Conservation (phyloP, 169 alveolate species). For the Eimeria sp. region DNA sequence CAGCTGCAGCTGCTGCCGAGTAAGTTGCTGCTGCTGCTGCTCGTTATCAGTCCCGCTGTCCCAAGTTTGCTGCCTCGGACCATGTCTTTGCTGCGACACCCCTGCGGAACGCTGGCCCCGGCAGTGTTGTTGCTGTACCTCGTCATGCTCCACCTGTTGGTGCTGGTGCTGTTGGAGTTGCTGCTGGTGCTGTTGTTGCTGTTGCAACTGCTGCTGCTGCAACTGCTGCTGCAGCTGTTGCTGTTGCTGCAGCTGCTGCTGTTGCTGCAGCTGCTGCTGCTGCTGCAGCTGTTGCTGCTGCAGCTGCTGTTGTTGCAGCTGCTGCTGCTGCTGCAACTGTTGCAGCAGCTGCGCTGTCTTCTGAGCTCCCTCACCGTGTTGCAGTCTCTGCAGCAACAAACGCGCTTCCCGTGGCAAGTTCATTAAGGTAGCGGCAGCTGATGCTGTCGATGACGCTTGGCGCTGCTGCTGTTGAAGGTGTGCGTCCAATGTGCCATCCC, state of each 20-base stretch:
- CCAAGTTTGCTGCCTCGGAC: slow-evolving; percentile 17
- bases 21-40: slow-evolving; percentile 76
- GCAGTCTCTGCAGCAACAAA: slow-evolving; percentile 69
- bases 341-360: slow-evolving; percentile 72
- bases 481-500: slow-evolving; percentile 32
- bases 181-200: slow-evolving; percentile 30
- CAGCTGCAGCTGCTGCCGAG: slow-evolving; percentile 47
- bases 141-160: slow-evolving; percentile 12
- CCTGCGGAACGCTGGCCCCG: slow-evolving; percentile 29
- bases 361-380: slow-evolving; percentile 64
- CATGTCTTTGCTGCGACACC: slow-evolving; percentile 43
- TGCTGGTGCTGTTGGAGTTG: neutral
- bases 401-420: slow-evolving; percentile 32
- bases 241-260: neutral
- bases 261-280: slow-evolving; percentile 6
- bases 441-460: slow-evolving; percentile 34
- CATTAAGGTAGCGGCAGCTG: slow-evolving; percentile 20
- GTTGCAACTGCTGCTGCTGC: slow-evolving; percentile 44
- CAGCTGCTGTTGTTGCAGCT: slow-evolving; percentile 38
- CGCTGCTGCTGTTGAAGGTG: slow-evolving; percentile 49
- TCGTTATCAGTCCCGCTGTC: slow-evolving; percentile 44
- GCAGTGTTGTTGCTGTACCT: slow-evolving; percentile 56
- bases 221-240: slow-evolving; percentile 14
- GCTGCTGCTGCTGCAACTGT: slow-evolving; percentile 72
- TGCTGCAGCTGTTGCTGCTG: slow-evolving; percentile 43